Conservation (phyloP, 768 basidiomycete genomes). For the Favolaschia claudopus region DNA sequence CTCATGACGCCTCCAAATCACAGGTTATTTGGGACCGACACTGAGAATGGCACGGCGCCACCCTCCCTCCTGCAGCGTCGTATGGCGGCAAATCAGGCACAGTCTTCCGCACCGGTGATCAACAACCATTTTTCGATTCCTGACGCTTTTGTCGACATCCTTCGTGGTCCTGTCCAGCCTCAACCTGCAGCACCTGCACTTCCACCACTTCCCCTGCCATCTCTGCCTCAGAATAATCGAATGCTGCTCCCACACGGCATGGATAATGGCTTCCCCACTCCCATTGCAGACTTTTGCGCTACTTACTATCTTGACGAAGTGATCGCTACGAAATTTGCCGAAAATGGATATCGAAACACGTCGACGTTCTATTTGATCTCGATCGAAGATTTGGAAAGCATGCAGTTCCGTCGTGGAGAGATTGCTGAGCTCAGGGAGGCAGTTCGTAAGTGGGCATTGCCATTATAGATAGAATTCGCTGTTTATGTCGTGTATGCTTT, state of each 20-base stretch:
- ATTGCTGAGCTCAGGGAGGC: slow-evolving; percentile 12
- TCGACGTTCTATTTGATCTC: neutral
- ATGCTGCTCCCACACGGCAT: neutral
- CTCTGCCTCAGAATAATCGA: neutral
- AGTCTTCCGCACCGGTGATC: neutral
- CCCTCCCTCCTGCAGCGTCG: neutral
- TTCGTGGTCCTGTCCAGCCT: neutral
- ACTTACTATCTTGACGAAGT: neutral
- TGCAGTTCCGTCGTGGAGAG: slow-evolving; percentile 1
- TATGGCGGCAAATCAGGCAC: neutral
- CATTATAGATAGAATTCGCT: neutral
- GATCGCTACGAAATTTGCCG: neutral
- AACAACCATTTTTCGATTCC: neutral
- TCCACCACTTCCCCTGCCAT: neutral
- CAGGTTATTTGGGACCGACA: neutral
- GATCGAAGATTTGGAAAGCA: neutral
- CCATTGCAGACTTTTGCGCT: neutral
- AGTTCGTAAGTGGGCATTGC: neutral
- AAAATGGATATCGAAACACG: neutral
- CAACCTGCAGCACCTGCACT: neutral
- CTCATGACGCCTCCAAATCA: neutral
- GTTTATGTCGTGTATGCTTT: neutral
- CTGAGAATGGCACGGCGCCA: neutral
- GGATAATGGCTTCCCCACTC: neutral
- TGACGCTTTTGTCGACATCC: neutral